Percentiles rank a stretch among this genome's conserved stretches.
Evolutionary conservation across 2,329 filamentous ascomycete genomes (phyloP).

Genomic region (Botrytis sinoallii): DNA sequence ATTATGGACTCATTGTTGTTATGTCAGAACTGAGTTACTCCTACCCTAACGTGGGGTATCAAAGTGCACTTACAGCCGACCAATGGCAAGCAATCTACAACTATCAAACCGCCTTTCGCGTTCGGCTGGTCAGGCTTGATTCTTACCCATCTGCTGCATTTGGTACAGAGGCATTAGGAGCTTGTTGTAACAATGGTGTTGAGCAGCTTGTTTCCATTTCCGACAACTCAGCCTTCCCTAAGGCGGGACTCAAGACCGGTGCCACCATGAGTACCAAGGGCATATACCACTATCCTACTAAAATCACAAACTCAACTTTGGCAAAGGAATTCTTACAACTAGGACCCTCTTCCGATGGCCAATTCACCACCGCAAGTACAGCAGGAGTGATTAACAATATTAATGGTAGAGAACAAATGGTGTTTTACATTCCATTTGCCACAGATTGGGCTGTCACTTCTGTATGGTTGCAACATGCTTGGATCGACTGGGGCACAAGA

Average conservation of each 20-base stretch:
- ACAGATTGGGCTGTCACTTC: conserved; percentile 47
- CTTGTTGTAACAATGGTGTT: conserved; percentile 47
- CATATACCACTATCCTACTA: conserved; percentile 57
- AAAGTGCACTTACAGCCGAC: conserved; percentile 44
- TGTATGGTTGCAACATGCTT: conserved; percentile 58
- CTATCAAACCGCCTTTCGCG: conserved; percentile 56
- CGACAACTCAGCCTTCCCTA: conserved; percentile 51
- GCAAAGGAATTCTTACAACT: conserved; percentile 56
- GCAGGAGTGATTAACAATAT: conserved; percentile 60
- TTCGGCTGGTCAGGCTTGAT: conserved; percentile 58
- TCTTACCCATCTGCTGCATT: conserved; percentile 52
- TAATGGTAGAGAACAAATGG: conserved; percentile 57
- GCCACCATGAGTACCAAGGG: conserved; percentile 48
- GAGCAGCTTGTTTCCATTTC: conserved; percentile 51
- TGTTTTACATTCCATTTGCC: conserved; percentile 51
- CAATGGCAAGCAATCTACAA: conserved; percentile 56
- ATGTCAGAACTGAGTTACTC: conserved; percentile 36
- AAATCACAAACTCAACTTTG: conserved; percentile 51
- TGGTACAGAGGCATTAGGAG: conserved; percentile 39
- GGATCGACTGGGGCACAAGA: conserved; percentile 60
- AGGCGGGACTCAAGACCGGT: conserved; percentile 46
- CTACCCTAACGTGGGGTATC: conserved; percentile 40
- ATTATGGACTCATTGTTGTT: conserved; percentile 53
- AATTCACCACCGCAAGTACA: conserved; percentile 41
- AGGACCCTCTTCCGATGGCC: conserved; percentile 41